Base-by-base conservation (phyloP, 208 protist species). In the Wallacemonas collosoma region DNA sequence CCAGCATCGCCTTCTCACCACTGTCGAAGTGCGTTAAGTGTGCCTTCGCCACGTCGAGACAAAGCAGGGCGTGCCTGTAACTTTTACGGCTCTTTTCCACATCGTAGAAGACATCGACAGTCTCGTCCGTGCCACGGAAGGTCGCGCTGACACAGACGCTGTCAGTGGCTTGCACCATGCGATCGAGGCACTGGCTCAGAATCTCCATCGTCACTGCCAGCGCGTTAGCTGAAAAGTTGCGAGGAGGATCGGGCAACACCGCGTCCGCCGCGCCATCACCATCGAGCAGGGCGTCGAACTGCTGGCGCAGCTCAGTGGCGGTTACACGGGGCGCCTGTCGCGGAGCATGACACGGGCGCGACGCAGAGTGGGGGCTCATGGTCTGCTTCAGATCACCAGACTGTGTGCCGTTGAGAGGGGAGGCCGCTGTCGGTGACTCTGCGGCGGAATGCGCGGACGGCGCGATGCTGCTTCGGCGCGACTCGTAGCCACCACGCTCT, bases 1-100 rank as follows among this genome's bases (percentile, higher is more conserved):
- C 81, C 60, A 89, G 26, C 55, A 93, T 55, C 8, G 88, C 86
- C 51, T 75, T 76, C 70, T 93, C 81, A 56, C 88, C 89, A 6
- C 75, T 40, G 69, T 91, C 80, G 68, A 93, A 90, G 78, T 93
- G 91, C 35, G 73, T 62, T 7, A 91, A 70, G 56, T 95, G 88
- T 7, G 78, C 65, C 71, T 87, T 40, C 35, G 80, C 68, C 15
- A 80, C 74, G 15, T 71, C 58, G 38, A 89, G 71, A 45, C 82
- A 86, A 1, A 47, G 62, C 15, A 79, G 71, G 2, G 72, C 57
- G 69, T 91, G 79, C 12, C 54, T 48, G n/a, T 83, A 70, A 75
- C 90, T 81, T 38, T 80, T 77, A 14, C 56, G 58, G 57, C 88
- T 64, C 6, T 73, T 72, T 39, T 73, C 69, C 26, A 93, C 71